phyloP scores from a whole-genome alignment of 805 yeast species.

The Candida nitratophila region DNA sequence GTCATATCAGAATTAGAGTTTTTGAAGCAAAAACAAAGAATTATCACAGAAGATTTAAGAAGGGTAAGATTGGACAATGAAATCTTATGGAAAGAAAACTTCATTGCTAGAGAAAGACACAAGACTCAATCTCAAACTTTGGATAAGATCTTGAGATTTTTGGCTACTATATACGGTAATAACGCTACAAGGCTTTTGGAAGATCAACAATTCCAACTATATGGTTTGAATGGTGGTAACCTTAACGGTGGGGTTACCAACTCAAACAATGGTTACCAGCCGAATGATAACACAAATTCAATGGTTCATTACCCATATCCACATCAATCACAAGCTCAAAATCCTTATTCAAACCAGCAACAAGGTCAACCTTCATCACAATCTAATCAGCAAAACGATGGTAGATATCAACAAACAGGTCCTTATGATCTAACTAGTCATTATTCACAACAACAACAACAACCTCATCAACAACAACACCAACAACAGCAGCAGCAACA shows the following conservation, averaged over 20 bases:
- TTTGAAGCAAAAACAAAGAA: slow-evolving; percentile 69
- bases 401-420: not conserved
- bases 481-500: too few relatives aligned
- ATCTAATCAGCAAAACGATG: slow-evolving; percentile 2
- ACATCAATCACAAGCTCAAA: not conserved
- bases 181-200: slow-evolving; percentile 37
- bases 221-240: slow-evolving; percentile 8
- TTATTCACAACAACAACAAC: not conserved
- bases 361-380: slow-evolving; percentile 1
- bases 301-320: not conserved
- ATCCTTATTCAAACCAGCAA: slow-evolving; percentile 3
- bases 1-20: slow-evolving; percentile 66
- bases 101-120: slow-evolving; percentile 75
- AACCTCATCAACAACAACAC: too few relatives aligned
- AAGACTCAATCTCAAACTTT: slow-evolving; percentile 81
- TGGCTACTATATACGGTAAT: slow-evolving; percentile 75
- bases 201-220: slow-evolving; percentile 9
- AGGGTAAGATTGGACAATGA: slow-evolving; percentile 85
- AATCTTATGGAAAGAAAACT: slow-evolving; percentile 85
- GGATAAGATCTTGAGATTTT: slow-evolving; percentile 78
- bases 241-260: too few relatives aligned
- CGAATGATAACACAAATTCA: slow-evolving; percentile 1
- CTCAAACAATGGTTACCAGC: not conserved
- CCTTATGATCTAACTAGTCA: too few relatives aligned
- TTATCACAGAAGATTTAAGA: slow-evolving; percentile 77